Evolutionary conservation across 768 basidiomycete genomes (phyloP).

Genomic region (Phylloporus scabripes): DNA sequence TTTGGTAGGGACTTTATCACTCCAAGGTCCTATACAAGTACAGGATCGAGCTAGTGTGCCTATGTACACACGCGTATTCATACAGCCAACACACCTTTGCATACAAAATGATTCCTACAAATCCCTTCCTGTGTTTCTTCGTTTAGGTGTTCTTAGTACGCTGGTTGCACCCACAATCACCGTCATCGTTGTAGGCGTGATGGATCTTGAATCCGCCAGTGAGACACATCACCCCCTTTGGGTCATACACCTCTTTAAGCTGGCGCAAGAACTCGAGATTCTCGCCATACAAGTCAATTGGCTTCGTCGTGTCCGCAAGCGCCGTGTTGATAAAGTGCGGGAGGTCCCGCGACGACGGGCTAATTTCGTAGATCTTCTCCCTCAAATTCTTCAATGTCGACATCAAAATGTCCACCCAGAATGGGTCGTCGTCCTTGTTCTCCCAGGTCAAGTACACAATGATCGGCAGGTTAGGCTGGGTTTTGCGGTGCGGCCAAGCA

Average conservation of each 20-base stretch:
- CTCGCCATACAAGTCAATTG: constrained; percentile 4
- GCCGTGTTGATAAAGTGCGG: constrained; percentile 10
- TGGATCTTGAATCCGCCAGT: constrained; percentile 17
- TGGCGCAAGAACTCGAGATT: constrained; percentile 1
- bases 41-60: too few species aligned
- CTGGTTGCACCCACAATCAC: neutral
- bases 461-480: constrained; percentile 11
- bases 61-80: too few species aligned
- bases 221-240: constrained; percentile 8
- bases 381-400: neutral
- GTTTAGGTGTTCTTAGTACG: neutral
- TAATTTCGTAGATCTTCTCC: neutral
- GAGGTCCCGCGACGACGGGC: neutral
- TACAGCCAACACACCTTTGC: too few species aligned
- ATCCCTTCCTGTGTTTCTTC: neutral
- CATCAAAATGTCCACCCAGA: constrained; percentile 8
- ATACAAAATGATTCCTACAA: neutral
- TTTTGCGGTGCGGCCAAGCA: constrained; percentile 14
- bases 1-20: neutral
- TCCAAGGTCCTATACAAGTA: too few species aligned
- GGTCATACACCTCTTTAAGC: constrained; percentile 8
- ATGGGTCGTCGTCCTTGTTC: constrained; percentile 2
- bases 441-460: constrained; percentile 14
- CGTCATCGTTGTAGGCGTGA: neutral
- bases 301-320: constrained; percentile 1